phyloP scores from a whole-genome alignment of 108 stramenopile genomes.

The Discostella stelligeroides region DNA sequence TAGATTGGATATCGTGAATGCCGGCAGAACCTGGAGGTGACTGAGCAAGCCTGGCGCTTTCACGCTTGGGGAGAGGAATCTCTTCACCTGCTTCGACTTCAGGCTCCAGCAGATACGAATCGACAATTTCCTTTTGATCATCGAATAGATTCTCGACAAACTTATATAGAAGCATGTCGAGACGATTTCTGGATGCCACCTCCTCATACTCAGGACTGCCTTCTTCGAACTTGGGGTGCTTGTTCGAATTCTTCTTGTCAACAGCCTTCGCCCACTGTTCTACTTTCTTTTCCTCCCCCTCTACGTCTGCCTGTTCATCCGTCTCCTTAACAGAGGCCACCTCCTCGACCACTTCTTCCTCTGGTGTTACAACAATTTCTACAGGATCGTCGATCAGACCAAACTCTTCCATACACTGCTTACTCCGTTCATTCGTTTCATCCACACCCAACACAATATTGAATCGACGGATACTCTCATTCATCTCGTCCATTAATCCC shows the following conservation, averaged over 20 bases:
- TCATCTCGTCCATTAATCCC: slow-evolving; percentile 30
- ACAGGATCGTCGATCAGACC: too few relatives aligned
- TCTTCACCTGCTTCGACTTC: slow-evolving; percentile 10
- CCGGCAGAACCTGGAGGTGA: slow-evolving; percentile 14
- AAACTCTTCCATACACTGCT: slow-evolving; percentile 13
- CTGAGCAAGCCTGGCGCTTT: slow-evolving; percentile 7
- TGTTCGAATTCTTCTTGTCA: slow-evolving; percentile 48
- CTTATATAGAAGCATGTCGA: slow-evolving; percentile 47
- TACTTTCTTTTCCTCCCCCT: slow-evolving; percentile 13
- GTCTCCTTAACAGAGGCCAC: slow-evolving; percentile 26
- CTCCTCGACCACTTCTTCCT: background rate
- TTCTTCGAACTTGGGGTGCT: slow-evolving; percentile 44
- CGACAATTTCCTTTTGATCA: slow-evolving; percentile 44
- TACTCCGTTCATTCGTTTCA: background rate
- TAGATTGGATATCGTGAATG: slow-evolving; percentile 1
- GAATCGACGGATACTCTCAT: slow-evolving; percentile 27
- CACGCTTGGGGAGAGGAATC: slow-evolving; percentile 1
- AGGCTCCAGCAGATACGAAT: slow-evolving; percentile 19
- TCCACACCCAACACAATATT: slow-evolving; percentile 20
- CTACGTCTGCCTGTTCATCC: too few relatives aligned
- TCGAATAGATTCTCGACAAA: slow-evolving; percentile 38
- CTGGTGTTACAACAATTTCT: background rate
- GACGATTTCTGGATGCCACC: slow-evolving; percentile 32
- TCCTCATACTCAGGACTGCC: slow-evolving; percentile 37
- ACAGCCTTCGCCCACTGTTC: slow-evolving; percentile 37